Base-by-base conservation (phyloP, 257 asterid genomes). In the Solanum ossicruentum region DNA sequence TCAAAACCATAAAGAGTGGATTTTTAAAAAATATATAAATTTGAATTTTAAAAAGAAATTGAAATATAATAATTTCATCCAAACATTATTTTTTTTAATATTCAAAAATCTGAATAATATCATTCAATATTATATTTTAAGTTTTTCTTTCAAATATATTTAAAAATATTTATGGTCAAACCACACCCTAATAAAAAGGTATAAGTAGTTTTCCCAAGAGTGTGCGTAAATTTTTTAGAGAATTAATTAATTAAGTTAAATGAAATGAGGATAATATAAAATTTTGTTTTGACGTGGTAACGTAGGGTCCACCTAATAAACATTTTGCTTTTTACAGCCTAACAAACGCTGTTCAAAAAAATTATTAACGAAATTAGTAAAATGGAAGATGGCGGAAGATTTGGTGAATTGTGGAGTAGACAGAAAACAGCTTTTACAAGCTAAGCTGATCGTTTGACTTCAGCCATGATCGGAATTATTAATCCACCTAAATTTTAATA, bases 381-480 rank as follows among this genome's bases (percentile, higher is more conserved):
- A 20, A 10, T 2, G 15, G 67, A 2, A 60, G 67, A 71, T 39
- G 39, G 39, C 6, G 12, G 80, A 45, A 49, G 21, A 49, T 72
- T 43, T 43, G 57, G 56, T 6, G 28, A 54, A 70, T 72, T 72
- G 39, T 17, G 80, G 26, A 80, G 55, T 12, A 84, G 89, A 89
- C 92, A 88, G 82, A 87, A 86, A 87, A 85, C 87, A 89, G 93
- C 95, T 90, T 88, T 91, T 85, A 84, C 88, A 82, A 89, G 90
- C 87, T 84, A 89, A 86, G 88, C 87, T 77, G 89, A 90, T 89
- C 80, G 80, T 86, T 93, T 92, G 95, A 92, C 93, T 92, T 88
- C 32, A 52, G 75, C 72, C 83, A 45, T 86, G 87, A 56, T 73
- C 36, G 85, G 32, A 28, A 28, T 2, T 28, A 28, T 28, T 28